Percentiles rank a stretch among this genome's conserved stretches.
These are phyloP conservation scores for Solanum sejunctum DNA, from an alignment of 257 asterid species.

Conservation along the genomic window DNA sequence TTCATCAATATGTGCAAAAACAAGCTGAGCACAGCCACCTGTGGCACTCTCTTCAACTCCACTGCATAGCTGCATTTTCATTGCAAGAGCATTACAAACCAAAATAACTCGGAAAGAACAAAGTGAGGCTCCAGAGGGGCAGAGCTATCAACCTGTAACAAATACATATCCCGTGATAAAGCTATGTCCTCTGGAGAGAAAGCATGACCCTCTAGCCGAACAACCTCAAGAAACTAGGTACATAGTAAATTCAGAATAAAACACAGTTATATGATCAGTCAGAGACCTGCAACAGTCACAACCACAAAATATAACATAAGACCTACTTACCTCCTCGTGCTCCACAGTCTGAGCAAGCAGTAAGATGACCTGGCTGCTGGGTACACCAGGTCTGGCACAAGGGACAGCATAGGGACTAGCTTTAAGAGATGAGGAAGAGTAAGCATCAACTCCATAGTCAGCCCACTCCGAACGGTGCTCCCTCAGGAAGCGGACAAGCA, in stretches of 20 bases:
- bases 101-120: not conserved
- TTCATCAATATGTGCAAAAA: slow-evolving; percentile 90
- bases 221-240: slow-evolving; percentile 67
- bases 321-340: slow-evolving; percentile 57
- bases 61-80: slow-evolving; percentile 56
- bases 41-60: slow-evolving; percentile 67
- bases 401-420: slow-evolving; percentile 60
- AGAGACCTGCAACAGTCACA: not conserved
- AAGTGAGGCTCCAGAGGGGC: not conserved
- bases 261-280: not conserved
- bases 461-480: slow-evolving; percentile 97
- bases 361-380: slow-evolving; percentile 64
- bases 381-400: slow-evolving; percentile 53
- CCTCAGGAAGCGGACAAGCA: slow-evolving; percentile 73
- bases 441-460: slow-evolving; percentile 70
- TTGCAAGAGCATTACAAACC: not conserved
- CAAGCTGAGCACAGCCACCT: slow-evolving; percentile 85
- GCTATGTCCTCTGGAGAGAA: slow-evolving; percentile 70
- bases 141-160: slow-evolving; percentile 48
- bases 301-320: not conserved
- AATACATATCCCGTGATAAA: slow-evolving; percentile 71
- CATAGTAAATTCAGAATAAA: not conserved
- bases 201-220: slow-evolving; percentile 73
- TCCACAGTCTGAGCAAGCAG: slow-evolving; percentile 79
- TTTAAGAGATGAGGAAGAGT: slow-evolving; percentile 73